Evolutionary conservation across 768 basidiomycete genomes (phyloP), one percentile per base, ranked within the genome.

Genomic region (Cystoderma amianthinum): DNA sequence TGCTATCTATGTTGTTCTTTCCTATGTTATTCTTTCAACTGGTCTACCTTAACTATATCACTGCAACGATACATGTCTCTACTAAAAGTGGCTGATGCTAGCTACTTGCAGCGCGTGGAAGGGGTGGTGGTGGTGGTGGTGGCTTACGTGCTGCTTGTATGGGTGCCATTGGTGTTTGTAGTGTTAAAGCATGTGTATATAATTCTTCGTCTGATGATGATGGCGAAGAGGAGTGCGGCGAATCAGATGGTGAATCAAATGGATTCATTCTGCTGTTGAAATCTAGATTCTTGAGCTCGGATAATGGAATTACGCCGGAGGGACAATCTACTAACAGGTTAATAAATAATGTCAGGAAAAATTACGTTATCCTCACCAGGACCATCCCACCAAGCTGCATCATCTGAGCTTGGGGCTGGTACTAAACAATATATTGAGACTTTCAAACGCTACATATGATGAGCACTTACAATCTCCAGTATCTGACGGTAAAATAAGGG

Each of bases 141-240:
- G 60, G 63, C 41, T 65, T 60, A 28, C 56, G 52, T 18, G 42
- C 41, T 21, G 64, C 57, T 45, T 67, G 72, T 36, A 80, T 71
- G 16, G 87, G 85, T 34, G 72, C 69, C 50, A 88, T 75, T 5
- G 86, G 84, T 37, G 78, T 67, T 48, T 80, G 87, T 38, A 88
- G 56, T n/a, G 77, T 66, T 30, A 82, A 64, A 4, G 85, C 86
- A 51, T 85, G 74, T 23, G 71, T 74, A 61, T 88, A 92, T 15
- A 92, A 64, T 52, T 90, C 87, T 55, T 92, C 89, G 48, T 92
- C 89, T 2, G 85, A 87, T 5, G 85, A 84, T 5, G 89, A 85
- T 5, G 85, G 83, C 3, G 82, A 87, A 2, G 82, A 80, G 11
- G 85, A 84, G 23, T 80, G 49, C 4, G 82, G 72, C 0, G 85